phyloP scores from a whole-genome alignment of 371 early-diverging fungal species.

The Lichtheimia ornata region DNA sequence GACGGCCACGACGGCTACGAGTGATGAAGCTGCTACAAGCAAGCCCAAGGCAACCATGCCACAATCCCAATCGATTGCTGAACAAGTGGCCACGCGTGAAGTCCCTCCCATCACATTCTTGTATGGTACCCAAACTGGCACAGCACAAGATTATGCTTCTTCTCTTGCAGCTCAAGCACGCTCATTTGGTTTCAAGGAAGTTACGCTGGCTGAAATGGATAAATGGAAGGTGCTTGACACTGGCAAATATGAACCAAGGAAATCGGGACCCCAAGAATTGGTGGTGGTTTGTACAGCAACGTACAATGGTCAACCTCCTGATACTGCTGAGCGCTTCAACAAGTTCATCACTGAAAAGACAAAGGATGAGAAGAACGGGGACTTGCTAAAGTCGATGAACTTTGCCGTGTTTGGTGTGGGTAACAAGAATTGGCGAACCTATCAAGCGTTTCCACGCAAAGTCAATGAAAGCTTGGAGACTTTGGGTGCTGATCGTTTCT shows the following conservation, averaged over 20 bases:
- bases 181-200: conserved; percentile 44
- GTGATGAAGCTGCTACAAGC: no score
- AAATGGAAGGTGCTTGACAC: conserved; percentile 44
- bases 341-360: conserved; percentile 38
- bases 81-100: conserved; percentile 1
- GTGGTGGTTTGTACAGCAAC: conserved; percentile 52
- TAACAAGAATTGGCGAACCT: conserved; percentile 65
- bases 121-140: conserved; percentile 60
- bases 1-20: no score
- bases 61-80: conserved; percentile 2
- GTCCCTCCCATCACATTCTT: conserved; percentile 49
- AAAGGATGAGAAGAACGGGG: conserved; percentile 22
- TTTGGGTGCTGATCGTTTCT: conserved; percentile 53
- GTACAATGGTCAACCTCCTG: conserved; percentile 63
- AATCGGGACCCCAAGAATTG: conserved; percentile 32
- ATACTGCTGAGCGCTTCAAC: conserved; percentile 55
- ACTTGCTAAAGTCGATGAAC: conserved; percentile 30
- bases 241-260: conserved; percentile 29
- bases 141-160: conserved; percentile 55
- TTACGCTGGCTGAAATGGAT: conserved; percentile 38
- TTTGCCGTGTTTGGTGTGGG: conserved; percentile 60
- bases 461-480: conserved; percentile 36
- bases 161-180: conserved; percentile 42
- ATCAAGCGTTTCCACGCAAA: conserved; percentile 54
- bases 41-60: conserved; percentile 3